Evolutionary conservation across 2,329 filamentous ascomycete species (phyloP).

Genomic region (Aureobasidium musti): DNA sequence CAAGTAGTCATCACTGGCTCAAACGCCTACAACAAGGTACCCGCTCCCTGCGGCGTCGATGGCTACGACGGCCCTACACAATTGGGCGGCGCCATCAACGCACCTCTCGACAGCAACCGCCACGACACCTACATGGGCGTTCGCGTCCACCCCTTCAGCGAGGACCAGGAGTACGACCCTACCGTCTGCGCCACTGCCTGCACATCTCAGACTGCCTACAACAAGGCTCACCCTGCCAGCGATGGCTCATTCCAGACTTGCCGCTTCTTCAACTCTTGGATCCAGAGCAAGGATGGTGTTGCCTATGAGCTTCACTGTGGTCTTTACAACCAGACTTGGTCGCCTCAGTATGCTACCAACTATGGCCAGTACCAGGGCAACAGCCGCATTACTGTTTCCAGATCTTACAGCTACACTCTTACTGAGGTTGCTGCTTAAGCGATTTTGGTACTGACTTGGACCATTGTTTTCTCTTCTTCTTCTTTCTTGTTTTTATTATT

Average conservation of each 20-base stretch:
- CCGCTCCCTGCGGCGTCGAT: slow-evolving; percentile 31
- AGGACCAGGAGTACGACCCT: slow-evolving; percentile 33
- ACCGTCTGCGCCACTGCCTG: slow-evolving; percentile 36
- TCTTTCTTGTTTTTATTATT: not conserved
- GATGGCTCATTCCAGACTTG: slow-evolving; percentile 33
- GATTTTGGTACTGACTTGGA: not conserved
- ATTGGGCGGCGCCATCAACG: slow-evolving; percentile 43
- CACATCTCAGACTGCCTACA: slow-evolving; percentile 34
- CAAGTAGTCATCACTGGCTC: slow-evolving; percentile 48
- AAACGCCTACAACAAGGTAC: slow-evolving; percentile 42
- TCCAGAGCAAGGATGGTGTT: slow-evolving; percentile 44
- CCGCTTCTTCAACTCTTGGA: slow-evolving; percentile 44
- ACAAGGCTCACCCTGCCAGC: slow-evolving; percentile 33
- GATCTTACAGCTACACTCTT: slow-evolving; percentile 31
- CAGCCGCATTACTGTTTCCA: slow-evolving; percentile 30
- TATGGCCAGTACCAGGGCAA: slow-evolving; percentile 32
- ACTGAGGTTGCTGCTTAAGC: slow-evolving; percentile 18
- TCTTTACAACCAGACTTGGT: slow-evolving; percentile 40
- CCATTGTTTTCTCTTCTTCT: not conserved
- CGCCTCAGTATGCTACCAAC: slow-evolving; percentile 34
- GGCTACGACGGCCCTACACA: slow-evolving; percentile 36
- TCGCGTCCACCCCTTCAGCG: slow-evolving; percentile 25
- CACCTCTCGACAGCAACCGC: slow-evolving; percentile 33
- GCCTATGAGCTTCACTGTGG: slow-evolving; percentile 45
- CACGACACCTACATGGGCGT: slow-evolving; percentile 35